Base-by-base conservation (phyloP, 192 early-diverging fungal species). In the Coemansia sp. region DNA sequence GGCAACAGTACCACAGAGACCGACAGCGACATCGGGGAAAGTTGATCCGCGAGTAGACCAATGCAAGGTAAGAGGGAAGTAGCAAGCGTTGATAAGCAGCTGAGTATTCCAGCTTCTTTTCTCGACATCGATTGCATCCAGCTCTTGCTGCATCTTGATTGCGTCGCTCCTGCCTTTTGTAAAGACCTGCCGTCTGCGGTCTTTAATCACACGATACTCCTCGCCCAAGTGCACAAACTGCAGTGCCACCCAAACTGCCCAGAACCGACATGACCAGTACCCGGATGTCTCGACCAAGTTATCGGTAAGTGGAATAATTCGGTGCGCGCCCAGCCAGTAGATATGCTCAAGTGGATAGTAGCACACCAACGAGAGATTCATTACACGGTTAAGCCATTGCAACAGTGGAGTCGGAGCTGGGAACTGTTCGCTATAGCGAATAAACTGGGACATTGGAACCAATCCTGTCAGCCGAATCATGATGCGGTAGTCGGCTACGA, bases 261-360 rank as follows among this genome's bases (percentile, higher is more conserved):
- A 98, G 88, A 95, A 95, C 27, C 96, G 85, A 68, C 96, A 98
- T 54, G 87, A 89, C 96, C 96, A 98, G 61, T 94, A 90, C 22
- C 90, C 90, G 54, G 95, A 84, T 31, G 80, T 74, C 65, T 94
- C 90, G 30, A 88, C 86, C 23, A 85, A 86, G 28, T 84, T 82
- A 44, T 90, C 87, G 8, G 88, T 80, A 53, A 96, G 73, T 21
- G 87, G 83, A 50, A 97, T 87, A 19, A 97, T 83, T 50, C 91
- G 84, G 65, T 98, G 93, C 23, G 87, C 84, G 7, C 86, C 92
- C 54, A 98, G 83, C 93, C 93, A 98, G 85, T 94, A 98, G 32
- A 87, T 82, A 73, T 98, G 96, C 71, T 98, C 96, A 27, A 98
- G 85, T 24, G 96, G 96, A 64, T 98, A 98, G 83, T 98, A 98